Evolutionary conservation across 768 basidiomycete species (phyloP).

Genomic region (Favolaschia claudopus): DNA sequence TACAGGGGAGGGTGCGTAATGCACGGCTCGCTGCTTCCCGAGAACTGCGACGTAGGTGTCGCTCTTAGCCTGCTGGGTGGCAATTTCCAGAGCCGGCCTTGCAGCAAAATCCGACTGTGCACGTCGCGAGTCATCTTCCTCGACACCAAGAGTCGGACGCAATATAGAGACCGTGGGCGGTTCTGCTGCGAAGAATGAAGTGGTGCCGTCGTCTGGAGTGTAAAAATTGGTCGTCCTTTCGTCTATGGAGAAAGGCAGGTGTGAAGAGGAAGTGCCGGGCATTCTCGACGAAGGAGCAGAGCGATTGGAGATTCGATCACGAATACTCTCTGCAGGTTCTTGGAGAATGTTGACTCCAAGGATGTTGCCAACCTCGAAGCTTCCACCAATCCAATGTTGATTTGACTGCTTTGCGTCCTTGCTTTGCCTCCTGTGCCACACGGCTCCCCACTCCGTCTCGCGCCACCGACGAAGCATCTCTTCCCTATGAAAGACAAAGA

Average conservation of each 20-base stretch:
- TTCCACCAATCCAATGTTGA: slow-evolving; percentile 75
- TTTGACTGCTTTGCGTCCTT: slow-evolving; percentile 35
- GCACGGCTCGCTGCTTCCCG: slow-evolving; percentile 44
- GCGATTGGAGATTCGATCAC: slow-evolving; percentile 18
- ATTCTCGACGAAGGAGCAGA: slow-evolving; percentile 5
- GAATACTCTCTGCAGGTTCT: slow-evolving; percentile 33
- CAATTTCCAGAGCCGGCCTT: slow-evolving; percentile 7
- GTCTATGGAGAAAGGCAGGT: not conserved
- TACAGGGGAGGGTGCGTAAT: slow-evolving; percentile 42
- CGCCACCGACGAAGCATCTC: slow-evolving; percentile 70
- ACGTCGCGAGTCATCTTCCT: slow-evolving; percentile 1
- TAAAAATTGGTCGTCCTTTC: too few relatives aligned
- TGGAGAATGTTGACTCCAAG: slow-evolving; percentile 71
- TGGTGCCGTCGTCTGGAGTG: not conserved
- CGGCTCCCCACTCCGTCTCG: slow-evolving; percentile 69
- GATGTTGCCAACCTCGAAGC: slow-evolving; percentile 81
- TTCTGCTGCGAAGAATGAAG: slow-evolving; percentile 14
- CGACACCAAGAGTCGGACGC: slow-evolving; percentile 1
- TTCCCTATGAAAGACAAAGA: too few relatives aligned
- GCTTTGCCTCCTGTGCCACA: slow-evolving; percentile 47
- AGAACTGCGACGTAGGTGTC: slow-evolving; percentile 18
- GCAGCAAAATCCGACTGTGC: slow-evolving; percentile 16
- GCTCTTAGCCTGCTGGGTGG: slow-evolving; percentile 13
- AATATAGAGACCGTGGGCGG: not conserved
- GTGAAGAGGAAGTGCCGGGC: slow-evolving; percentile 5